phyloP scores from a whole-genome alignment of 441 rosid species.

The Eruca vesicaria region DNA sequence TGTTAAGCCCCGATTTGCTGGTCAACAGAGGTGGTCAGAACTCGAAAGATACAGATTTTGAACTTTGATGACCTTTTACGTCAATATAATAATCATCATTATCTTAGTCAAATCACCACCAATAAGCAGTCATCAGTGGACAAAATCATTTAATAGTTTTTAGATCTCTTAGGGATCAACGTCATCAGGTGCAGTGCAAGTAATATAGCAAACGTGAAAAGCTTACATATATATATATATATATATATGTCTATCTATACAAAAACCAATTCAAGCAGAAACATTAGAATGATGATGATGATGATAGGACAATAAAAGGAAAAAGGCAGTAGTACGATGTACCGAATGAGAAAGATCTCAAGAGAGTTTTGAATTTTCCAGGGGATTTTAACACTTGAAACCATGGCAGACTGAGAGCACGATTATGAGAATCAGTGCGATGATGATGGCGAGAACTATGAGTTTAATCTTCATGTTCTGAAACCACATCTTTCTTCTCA shows the following conservation, averaged over 20 bases:
- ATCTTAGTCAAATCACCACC: background rate
- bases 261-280: slow-evolving; percentile 38
- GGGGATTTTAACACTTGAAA: slow-evolving; percentile 52
- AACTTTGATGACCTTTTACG: background rate
- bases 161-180: slow-evolving; percentile 24
- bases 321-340: slow-evolving; percentile 14
- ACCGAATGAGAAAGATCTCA: slow-evolving; percentile 35
- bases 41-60: background rate
- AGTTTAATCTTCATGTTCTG: slow-evolving; percentile 98
- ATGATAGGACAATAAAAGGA: slow-evolving; percentile 18
- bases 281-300: slow-evolving; percentile 27
- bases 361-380: slow-evolving; percentile 6
- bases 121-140: slow-evolving; percentile 13
- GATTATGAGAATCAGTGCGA: slow-evolving; percentile 76
- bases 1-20: background rate
- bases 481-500: slow-evolving; percentile 96
- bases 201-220: slow-evolving; percentile 21
- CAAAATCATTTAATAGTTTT: slow-evolving; percentile 31
- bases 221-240: slow-evolving; percentile 38
- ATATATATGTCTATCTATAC: slow-evolving; percentile 40
- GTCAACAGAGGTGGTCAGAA: background rate
- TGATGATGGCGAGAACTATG: slow-evolving; percentile 73
- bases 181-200: slow-evolving; percentile 26
- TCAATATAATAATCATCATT: background rate
- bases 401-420: slow-evolving; percentile 85